These are phyloP conservation scores for Leersia perrieri DNA, from an alignment of 176 grass and related monocot genomes.

Conservation along the genomic window DNA sequence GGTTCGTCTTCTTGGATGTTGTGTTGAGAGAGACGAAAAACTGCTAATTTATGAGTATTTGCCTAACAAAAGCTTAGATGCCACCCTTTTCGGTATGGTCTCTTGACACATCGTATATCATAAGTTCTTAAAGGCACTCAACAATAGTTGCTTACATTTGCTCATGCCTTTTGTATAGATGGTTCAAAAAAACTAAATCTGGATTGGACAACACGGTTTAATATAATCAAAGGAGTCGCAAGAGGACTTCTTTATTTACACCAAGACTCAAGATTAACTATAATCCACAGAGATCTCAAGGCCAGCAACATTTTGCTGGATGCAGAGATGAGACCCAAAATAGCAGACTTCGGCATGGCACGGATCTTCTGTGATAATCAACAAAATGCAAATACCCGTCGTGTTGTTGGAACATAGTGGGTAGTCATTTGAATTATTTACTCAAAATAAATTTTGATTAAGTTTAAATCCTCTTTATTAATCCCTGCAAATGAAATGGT, in stretches of 20 bases:
- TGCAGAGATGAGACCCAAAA: not conserved
- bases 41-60: not conserved
- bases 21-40: not conserved
- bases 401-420: not conserved
- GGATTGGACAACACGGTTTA: not conserved
- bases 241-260: not conserved
- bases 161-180: not conserved
- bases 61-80: not conserved
- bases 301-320: not conserved
- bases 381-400: not conserved
- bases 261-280: not conserved
- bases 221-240: not conserved
- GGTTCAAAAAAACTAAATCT: not conserved
- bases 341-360: not conserved
- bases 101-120: not conserved
- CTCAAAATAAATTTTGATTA: not conserved
- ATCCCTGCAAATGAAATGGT: not conserved
- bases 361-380: not conserved
- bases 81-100: not conserved
- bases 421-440: not conserved
- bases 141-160: not conserved
- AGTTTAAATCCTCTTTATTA: not conserved
- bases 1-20: not conserved
- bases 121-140: not conserved
- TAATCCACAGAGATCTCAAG: not conserved